phyloP scores from a whole-genome alignment of 73 alveolate species.

The Paraurostyla sp. region DNA sequence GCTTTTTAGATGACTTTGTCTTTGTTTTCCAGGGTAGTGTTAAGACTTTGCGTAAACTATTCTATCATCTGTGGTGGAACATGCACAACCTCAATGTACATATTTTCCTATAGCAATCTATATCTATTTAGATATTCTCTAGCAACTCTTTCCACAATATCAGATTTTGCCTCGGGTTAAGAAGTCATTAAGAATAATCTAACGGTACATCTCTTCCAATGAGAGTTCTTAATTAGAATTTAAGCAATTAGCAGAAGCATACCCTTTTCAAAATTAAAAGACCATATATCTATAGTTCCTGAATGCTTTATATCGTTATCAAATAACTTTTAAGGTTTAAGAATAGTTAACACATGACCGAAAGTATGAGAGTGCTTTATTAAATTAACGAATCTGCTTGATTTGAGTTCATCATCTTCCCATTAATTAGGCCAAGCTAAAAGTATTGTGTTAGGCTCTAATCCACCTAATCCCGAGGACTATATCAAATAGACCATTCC shows the following conservation, averaged over 20 bases:
- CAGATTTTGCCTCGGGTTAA: conserved; percentile 50
- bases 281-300: conserved; percentile 84
- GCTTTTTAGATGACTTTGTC: conserved; percentile 44
- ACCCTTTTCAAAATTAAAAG: conserved; percentile 80
- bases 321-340: conserved; percentile 72
- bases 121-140: conserved; percentile 70
- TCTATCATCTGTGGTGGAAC: conserved; percentile 56
- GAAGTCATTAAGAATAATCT: conserved; percentile 74
- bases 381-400: conserved; percentile 56
- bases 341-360: conserved; percentile 70
- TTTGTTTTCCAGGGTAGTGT: conserved; percentile 39
- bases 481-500: conserved; percentile 73
- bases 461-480: conserved; percentile 81
- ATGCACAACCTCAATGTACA: conserved; percentile 69
- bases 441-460: conserved; percentile 81
- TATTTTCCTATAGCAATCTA: conserved; percentile 56
- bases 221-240: conserved; percentile 56
- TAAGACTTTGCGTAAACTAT: conserved; percentile 39
- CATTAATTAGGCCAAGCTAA: conserved; percentile 85
- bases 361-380: conserved; percentile 64
- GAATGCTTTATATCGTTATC: conserved; percentile 61
- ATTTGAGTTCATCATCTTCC: conserved; percentile 71
- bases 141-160: conserved; percentile 57
- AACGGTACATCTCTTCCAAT: conserved; percentile 70
- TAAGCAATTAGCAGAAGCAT: conserved; percentile 69